phyloP scores from a whole-genome alignment of 805 yeast genomes.

The Candida incommunis region DNA sequence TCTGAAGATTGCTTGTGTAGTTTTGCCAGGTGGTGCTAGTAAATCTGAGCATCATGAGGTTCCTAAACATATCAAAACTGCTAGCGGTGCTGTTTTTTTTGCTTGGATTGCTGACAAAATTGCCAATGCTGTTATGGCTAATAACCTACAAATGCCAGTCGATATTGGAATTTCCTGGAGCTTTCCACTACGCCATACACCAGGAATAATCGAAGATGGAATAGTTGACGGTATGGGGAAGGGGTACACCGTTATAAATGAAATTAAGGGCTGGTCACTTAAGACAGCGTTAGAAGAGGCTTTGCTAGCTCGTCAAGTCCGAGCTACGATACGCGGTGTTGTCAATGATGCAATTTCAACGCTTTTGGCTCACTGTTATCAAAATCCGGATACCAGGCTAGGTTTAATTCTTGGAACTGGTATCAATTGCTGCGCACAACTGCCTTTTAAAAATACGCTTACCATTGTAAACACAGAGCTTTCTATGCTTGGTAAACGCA shows the following conservation, averaged over 20 bases:
- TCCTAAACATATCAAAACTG: slow-evolving; percentile 13
- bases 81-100: slow-evolving; percentile 18
- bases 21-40: slow-evolving; percentile 42
- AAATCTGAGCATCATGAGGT: slow-evolving; percentile 7
- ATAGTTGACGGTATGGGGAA: slow-evolving; percentile 29
- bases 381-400: slow-evolving; percentile 42
- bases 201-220: slow-evolving; percentile 10
- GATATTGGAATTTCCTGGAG: slow-evolving; percentile 22
- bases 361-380: slow-evolving; percentile 55
- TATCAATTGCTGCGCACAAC: slow-evolving; percentile 59
- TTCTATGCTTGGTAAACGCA: slow-evolving; percentile 80
- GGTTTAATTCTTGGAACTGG: slow-evolving; percentile 92
- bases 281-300: slow-evolving; percentile 54
- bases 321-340: slow-evolving; percentile 46
- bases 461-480: slow-evolving; percentile 81
- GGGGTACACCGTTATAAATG: slow-evolving; percentile 71
- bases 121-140: slow-evolving; percentile 6
- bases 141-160: slow-evolving; percentile 3
- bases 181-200: slow-evolving; percentile 18
- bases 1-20: slow-evolving; percentile 76
- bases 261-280: slow-evolving; percentile 56
- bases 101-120: slow-evolving; percentile 19
- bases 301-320: slow-evolving; percentile 38
- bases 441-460: slow-evolving; percentile 41
- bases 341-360: slow-evolving; percentile 90